Conservation (phyloP, 2,329 filamentous ascomycete genomes). For the Tolypocladium cylindrosporum region DNA sequence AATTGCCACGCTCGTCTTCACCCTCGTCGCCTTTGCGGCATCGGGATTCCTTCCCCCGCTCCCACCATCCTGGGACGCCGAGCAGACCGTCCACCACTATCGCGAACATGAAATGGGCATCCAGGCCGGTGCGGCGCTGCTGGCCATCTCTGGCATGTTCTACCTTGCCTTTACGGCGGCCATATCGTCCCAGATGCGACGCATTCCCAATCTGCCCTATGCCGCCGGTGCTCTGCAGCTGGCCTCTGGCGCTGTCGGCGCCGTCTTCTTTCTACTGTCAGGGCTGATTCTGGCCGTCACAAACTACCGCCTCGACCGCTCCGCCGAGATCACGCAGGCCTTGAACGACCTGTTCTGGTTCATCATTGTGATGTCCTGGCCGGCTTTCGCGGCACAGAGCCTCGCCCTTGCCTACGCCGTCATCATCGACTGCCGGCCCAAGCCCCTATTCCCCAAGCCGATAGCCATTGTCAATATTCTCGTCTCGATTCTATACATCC, state of each 20-base stretch:
- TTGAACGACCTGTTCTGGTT: constrained; percentile 9
- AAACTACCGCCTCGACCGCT: constrained; percentile 6
- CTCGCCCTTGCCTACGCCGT: constrained; percentile 8
- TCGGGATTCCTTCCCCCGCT: constrained; percentile 1
- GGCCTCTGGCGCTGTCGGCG: not conserved
- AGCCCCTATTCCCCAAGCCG: constrained; percentile 8
- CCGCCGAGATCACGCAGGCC: constrained; percentile 6
- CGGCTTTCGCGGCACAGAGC: constrained; percentile 6
- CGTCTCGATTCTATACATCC: constrained; percentile 3
- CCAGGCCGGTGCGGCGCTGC: not conserved
- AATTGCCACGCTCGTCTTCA: not conserved
- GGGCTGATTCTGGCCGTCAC: constrained; percentile 4
- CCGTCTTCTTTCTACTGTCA: not conserved
- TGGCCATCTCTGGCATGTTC: not conserved
- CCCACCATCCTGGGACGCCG: not conserved
- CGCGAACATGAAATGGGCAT: constrained; percentile 2
- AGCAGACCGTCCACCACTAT: constrained; percentile 3
- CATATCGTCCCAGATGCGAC: constrained; percentile 3
- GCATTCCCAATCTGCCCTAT: constrained; percentile 1
- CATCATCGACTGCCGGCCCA: constrained; percentile 5
- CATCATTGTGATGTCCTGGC: constrained; percentile 6
- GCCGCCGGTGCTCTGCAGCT: not conserved
- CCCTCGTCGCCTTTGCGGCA: not conserved
- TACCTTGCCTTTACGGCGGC: not conserved
- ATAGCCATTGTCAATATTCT: constrained; percentile 7